These are phyloP conservation scores for Saccharum officinarum DNA, from an alignment of 176 grass and related monocot species.

Conservation along the genomic window DNA sequence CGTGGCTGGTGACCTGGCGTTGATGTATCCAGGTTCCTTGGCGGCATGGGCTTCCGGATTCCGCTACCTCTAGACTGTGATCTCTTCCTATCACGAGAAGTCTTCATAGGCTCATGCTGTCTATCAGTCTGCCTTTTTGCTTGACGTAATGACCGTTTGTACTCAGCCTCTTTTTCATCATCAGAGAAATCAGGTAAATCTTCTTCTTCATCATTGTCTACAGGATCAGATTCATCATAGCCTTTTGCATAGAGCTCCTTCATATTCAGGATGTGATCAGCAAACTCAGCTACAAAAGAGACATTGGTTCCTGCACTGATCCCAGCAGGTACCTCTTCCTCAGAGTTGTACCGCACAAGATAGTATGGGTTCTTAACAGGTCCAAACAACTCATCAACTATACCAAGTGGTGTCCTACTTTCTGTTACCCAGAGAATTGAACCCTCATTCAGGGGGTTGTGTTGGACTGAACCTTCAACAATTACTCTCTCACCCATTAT, in stretches of 20 bases:
- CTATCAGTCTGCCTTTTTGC: constrained; percentile 63
- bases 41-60: constrained; percentile 32
- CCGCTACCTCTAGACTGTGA: constrained; percentile 27
- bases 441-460: constrained; percentile 83
- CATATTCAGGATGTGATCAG: constrained; percentile 71
- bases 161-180: constrained; percentile 90
- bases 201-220: constrained; percentile 49
- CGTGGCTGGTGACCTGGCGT: constrained; percentile 10
- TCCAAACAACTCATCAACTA: constrained; percentile 91
- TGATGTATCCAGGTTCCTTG: constrained; percentile 14
- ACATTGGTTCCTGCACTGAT: constrained; percentile 65
- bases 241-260: constrained; percentile 76
- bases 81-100: constrained; percentile 52
- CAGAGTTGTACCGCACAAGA: constrained; percentile 74
- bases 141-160: constrained; percentile 52
- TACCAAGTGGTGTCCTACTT: constrained; percentile 63
- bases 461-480: constrained; percentile 79
- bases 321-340: constrained; percentile 61
- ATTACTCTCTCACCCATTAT: constrained; percentile 79
- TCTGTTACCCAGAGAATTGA: constrained; percentile 95
- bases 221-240: constrained; percentile 78
- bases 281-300: constrained; percentile 81
- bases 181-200: constrained; percentile 89
- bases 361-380: constrained; percentile 93
- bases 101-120: constrained; percentile 35